phyloP scores from a whole-genome alignment of 2,329 filamentous ascomycete species.

The Alternaria consortialis region DNA sequence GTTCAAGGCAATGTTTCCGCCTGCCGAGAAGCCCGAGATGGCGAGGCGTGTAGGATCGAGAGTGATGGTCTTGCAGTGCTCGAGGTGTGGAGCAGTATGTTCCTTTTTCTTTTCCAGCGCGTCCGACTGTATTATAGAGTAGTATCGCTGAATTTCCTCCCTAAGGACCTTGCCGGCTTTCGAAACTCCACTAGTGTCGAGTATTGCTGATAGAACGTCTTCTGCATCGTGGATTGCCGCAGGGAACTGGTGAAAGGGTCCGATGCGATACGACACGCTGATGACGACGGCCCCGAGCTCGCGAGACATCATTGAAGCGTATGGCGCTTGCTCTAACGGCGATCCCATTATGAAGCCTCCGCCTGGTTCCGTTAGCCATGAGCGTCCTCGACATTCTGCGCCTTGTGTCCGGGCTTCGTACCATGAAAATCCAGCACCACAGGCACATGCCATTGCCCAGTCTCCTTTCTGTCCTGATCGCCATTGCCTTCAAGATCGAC shows the following conservation, averaged over 20 bases:
- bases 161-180: constrained; percentile 47
- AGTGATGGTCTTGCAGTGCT: constrained; percentile 35
- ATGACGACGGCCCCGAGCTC: constrained; percentile 56
- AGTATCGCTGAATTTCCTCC: constrained; percentile 46
- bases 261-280: constrained; percentile 60
- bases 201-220: constrained; percentile 55
- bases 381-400: not conserved
- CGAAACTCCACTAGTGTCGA: constrained; percentile 47
- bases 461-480: constrained; percentile 26
- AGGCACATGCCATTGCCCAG: constrained; percentile 48
- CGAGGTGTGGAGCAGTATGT: constrained; percentile 20
- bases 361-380: constrained; percentile 34
- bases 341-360: constrained; percentile 56
- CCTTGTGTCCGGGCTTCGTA: not conserved
- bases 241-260: constrained; percentile 58
- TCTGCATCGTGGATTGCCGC: constrained; percentile 60
- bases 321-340: constrained; percentile 57
- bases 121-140: constrained; percentile 37
- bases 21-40: constrained; percentile 58
- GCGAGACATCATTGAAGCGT: constrained; percentile 57
- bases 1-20: constrained; percentile 59
- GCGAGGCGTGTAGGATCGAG: constrained; percentile 53
- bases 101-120: constrained; percentile 30
- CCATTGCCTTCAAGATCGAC: constrained; percentile 38
- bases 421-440: constrained; percentile 52